phyloP scores from a whole-genome alignment of 257 asterid genomes.

The Capsicum rhomboideum region DNA sequence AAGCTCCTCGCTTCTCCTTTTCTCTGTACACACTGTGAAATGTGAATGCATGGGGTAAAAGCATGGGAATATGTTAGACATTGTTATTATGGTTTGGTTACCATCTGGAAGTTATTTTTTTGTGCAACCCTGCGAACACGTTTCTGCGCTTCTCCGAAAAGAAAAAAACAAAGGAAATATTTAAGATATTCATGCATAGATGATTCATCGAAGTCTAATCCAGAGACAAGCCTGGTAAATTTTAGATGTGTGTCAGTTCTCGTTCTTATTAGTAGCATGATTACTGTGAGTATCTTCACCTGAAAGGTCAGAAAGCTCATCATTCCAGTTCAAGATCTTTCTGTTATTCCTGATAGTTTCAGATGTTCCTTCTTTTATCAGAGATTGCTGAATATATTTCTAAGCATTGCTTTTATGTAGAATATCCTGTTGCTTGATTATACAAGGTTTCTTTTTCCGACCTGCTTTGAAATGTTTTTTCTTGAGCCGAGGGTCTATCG shows the following conservation, averaged over 20 bases:
- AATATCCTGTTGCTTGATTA: background rate
- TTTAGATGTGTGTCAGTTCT: background rate
- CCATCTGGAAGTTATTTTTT: background rate
- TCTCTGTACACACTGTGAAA: background rate
- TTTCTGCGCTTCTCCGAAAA: background rate
- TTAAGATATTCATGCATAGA: background rate
- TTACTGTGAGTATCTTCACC: background rate
- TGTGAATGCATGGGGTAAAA: background rate
- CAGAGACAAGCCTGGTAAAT: background rate
- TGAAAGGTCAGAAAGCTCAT: background rate
- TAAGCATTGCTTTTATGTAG: background rate
- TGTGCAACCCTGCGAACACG: background rate
- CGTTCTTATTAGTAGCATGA: background rate
- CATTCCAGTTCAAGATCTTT: background rate
- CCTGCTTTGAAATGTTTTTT: background rate
- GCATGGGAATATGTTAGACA: background rate
- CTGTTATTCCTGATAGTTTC: background rate
- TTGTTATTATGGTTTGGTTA: background rate
- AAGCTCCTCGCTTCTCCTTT: background rate
- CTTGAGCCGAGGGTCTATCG: background rate
- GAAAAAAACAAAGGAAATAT: background rate
- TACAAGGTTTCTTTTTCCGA: background rate
- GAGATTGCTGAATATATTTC: background rate
- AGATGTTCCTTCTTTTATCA: background rate
- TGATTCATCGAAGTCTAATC: background rate